These are phyloP conservation scores for Whalleya microplaca DNA, from an alignment of 2,329 filamentous ascomycete species.

Conservation along the genomic window DNA sequence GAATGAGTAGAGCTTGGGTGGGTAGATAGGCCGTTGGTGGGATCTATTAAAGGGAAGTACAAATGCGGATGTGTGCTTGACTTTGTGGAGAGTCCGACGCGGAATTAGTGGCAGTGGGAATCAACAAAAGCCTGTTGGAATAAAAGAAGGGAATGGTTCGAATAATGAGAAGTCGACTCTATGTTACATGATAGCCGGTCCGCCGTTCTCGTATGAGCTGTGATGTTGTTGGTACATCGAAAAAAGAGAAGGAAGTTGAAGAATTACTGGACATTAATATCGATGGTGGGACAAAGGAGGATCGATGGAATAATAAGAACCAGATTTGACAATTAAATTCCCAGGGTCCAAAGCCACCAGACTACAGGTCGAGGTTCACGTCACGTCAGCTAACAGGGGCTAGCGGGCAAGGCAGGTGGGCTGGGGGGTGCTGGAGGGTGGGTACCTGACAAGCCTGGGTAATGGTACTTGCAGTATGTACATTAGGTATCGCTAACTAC, in stretches of 20 bases:
- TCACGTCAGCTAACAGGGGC: neutral
- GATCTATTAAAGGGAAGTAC: neutral
- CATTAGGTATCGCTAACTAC: too few relatives aligned
- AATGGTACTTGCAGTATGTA: too few relatives aligned
- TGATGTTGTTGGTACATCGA: neutral
- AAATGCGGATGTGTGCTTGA: constrained; percentile 18
- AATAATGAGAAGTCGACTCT: neutral
- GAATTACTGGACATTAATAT: neutral
- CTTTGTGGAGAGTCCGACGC: neutral
- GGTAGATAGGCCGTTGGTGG: neutral
- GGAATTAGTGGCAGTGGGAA: neutral
- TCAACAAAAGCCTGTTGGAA: neutral
- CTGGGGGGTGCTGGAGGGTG: neutral
- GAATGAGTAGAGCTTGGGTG: neutral
- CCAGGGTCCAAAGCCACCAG: neutral
- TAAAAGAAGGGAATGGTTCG: neutral
- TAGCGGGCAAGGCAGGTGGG: neutral
- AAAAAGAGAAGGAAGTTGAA: neutral
- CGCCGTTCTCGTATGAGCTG: neutral
- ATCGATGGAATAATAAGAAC: neutral
- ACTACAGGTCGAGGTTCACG: neutral
- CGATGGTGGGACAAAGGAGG: neutral
- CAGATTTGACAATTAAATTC: neutral
- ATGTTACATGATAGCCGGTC: neutral
- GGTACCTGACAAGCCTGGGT: too few relatives aligned